Conservation (phyloP, 257 asterid genomes). For the Anisodus acutangulus region DNA sequence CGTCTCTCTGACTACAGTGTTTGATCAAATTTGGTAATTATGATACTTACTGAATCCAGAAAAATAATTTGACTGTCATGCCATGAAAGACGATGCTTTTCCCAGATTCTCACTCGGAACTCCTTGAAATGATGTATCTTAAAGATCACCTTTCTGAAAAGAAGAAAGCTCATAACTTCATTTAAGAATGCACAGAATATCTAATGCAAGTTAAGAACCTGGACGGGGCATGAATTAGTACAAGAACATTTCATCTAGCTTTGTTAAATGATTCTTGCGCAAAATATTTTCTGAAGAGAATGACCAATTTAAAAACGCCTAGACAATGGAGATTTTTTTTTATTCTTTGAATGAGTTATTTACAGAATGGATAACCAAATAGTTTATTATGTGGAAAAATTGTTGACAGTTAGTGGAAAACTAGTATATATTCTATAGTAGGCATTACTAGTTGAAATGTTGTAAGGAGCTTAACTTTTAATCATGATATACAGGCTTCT, state of each 20-base stretch:
- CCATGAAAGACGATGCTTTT: neutral
- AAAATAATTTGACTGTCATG: too few relatives aligned
- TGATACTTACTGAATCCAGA: too few relatives aligned
- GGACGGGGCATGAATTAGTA: slow-evolving; percentile 2
- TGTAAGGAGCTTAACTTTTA: slow-evolving; percentile 13
- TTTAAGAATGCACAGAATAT: slow-evolving; percentile 14
- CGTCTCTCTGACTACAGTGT: neutral
- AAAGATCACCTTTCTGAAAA: neutral
- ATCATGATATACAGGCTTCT: neutral
- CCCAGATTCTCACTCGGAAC: neutral
- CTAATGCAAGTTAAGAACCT: slow-evolving; percentile 6
- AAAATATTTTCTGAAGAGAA: slow-evolving; percentile 7
- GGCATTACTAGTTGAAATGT: neutral
- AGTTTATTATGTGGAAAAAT: neutral
- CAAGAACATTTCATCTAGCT: neutral
- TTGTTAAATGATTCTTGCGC: neutral
- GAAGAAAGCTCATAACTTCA: slow-evolving; percentile 31
- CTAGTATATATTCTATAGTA: neutral
- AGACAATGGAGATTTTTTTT: neutral
- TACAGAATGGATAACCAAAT: neutral
- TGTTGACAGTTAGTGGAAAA: slow-evolving; percentile 6
- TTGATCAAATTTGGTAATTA: neutral
- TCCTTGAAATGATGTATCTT: slow-evolving; percentile 5
- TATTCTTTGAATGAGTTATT: slow-evolving; percentile 9
- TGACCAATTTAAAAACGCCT: neutral